Evolutionary conservation across 768 basidiomycete species (phyloP).

Genomic region (Lactifluus piperatus): DNA sequence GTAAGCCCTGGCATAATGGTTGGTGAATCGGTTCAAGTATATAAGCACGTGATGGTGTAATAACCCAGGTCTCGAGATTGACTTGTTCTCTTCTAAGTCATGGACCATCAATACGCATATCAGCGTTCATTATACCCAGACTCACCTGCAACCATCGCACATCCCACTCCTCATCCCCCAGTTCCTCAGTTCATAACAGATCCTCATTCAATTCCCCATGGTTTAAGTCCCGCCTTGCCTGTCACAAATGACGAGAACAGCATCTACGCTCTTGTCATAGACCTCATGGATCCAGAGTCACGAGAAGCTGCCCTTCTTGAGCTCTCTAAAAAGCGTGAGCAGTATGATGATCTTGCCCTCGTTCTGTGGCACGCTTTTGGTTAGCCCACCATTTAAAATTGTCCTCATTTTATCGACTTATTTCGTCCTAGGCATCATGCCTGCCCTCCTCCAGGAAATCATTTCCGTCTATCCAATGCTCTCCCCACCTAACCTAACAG

Average conservation of each 20-base stretch:
- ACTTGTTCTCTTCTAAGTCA: conserved; percentile 15
- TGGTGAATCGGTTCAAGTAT: not conserved
- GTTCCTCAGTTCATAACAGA: conserved; percentile 32
- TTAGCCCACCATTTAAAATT: conserved; percentile 29
- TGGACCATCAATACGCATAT: conserved; percentile 56
- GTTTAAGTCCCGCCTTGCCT: conserved; percentile 23
- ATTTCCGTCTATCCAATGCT: conserved; percentile 96
- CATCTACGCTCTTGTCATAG: conserved; percentile 86
- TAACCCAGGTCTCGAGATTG: too few relatives aligned
- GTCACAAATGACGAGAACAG: conserved; percentile 54
- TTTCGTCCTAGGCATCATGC: conserved; percentile 76
- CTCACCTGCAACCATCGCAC: conserved; percentile 46
- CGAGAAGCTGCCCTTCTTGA: conserved; percentile 89
- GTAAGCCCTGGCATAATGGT: not conserved
- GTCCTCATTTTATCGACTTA: not conserved
- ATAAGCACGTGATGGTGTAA: conserved; percentile 6
- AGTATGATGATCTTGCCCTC: conserved; percentile 96
- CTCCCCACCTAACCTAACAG: conserved; percentile 91
- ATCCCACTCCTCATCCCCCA: conserved; percentile 46
- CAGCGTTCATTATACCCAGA: conserved; percentile 53
- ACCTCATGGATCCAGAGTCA: conserved; percentile 72
- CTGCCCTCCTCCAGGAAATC: conserved; percentile 93
- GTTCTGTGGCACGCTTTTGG: conserved; percentile 99
- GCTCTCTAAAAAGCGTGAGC: conserved; percentile 97
- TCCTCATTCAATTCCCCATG: conserved; percentile 19